These are phyloP conservation scores for Theileria orientalis DNA, from an alignment of 169 alveolate species.

Conservation along the genomic window DNA sequence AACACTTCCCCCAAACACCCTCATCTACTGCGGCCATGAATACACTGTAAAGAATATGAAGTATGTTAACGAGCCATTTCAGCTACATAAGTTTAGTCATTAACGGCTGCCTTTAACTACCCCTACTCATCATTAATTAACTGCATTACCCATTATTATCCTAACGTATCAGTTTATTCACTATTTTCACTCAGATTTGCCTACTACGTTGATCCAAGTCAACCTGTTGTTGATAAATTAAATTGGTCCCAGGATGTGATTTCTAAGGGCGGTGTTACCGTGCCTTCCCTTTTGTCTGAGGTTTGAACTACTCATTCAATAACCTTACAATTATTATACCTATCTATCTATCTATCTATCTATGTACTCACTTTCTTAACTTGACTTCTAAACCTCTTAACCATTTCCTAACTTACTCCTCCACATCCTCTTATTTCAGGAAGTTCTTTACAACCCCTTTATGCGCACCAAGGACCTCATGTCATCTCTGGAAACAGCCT, in stretches of 20 bases:
- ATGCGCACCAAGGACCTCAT: constrained; percentile 39
- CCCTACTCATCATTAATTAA: not conserved
- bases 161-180: not conserved
- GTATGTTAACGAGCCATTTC: constrained; percentile 26
- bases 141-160: not conserved
- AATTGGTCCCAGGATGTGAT: constrained; percentile 45
- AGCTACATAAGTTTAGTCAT: not conserved
- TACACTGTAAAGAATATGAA: constrained; percentile 84
- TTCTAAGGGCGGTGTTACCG: constrained; percentile 56
- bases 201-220: constrained; percentile 34
- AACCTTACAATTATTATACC: no score
- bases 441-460: constrained; percentile 55
- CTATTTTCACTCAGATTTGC: constrained; percentile 22
- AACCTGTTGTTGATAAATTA: constrained; percentile 23
- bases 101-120: not conserved
- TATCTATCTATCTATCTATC: no score
- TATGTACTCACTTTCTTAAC: no score
- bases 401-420: no score
- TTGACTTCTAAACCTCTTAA: no score
- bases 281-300: constrained; percentile 65
- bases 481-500: constrained; percentile 15
- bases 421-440: no score
- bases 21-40: constrained; percentile 93
- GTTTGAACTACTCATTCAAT: no score
- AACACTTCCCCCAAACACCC: constrained; percentile 82